Percentiles rank a stretch among this genome's conserved stretches.
Conservation (phyloP, 331 rosid genomes). For the Malus hybrid region DNA sequence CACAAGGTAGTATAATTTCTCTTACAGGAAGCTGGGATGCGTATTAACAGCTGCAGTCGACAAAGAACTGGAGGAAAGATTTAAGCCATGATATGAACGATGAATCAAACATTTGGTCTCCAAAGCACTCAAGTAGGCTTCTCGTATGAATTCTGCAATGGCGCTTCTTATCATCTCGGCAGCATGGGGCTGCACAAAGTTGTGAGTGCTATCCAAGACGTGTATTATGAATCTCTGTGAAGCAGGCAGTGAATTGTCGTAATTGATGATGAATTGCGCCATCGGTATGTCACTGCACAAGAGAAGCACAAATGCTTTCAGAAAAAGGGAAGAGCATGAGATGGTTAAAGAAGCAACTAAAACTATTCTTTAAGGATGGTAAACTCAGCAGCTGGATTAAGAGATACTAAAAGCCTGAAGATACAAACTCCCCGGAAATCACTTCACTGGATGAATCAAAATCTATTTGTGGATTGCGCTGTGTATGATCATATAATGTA, state of each 20-base stretch:
- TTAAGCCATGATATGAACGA: background rate
- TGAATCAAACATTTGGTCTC: background rate
- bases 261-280: constrained; percentile 85
- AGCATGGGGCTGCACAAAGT: constrained; percentile 79
- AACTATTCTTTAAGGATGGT: background rate
- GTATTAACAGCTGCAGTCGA: no score
- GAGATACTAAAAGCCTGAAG: background rate
- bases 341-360: background rate
- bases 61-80: background rate
- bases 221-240: constrained; percentile 77
- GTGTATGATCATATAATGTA: background rate
- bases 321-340: background rate
- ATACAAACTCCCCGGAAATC: background rate
- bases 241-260: constrained; percentile 63
- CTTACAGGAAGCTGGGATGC: no score
- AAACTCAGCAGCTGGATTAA: background rate
- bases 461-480: background rate
- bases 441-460: background rate
- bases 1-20: no score
- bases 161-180: constrained; percentile 63
- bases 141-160: constrained; percentile 68
- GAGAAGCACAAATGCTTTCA: background rate
- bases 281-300: constrained; percentile 77
- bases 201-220: constrained; percentile 65
- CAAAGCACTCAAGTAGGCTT: constrained; percentile 52